Evolutionary conservation across 345 rosid genomes (phyloP).

Genomic region (Hibiscus syriacus): DNA sequence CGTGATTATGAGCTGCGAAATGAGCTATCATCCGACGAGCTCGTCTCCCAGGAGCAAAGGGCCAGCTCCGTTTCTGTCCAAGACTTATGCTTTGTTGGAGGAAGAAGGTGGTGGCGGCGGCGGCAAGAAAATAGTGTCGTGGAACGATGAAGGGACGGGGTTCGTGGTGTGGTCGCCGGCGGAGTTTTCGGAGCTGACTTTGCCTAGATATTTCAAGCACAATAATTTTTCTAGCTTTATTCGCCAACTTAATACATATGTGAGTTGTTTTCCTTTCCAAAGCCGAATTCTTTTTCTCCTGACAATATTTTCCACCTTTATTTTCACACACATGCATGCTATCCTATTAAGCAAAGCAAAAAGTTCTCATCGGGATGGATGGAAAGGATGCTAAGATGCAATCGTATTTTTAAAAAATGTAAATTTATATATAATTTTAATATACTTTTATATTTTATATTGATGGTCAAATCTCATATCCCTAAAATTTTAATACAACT

Average conservation of each 20-base stretch:
- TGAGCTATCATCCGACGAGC: neutral
- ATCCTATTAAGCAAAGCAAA: too few species aligned
- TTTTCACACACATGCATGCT: too few species aligned
- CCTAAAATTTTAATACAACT: too few species aligned
- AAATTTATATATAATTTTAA: too few species aligned
- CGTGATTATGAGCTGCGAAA: neutral
- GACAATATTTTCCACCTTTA: too few species aligned
- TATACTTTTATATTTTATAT: too few species aligned
- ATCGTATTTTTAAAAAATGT: too few species aligned
- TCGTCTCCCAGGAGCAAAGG: slow-evolving; percentile 26
- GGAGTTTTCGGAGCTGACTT: slow-evolving; percentile 44
- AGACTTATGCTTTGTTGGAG: slow-evolving; percentile 58
- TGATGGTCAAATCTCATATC: too few species aligned
- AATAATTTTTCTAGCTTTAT: slow-evolving; percentile 68
- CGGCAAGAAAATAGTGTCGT: slow-evolving; percentile 36
- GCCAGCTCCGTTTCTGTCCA: slow-evolving; percentile 52
- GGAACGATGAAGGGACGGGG: slow-evolving; percentile 44
- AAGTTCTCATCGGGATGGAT: too few species aligned
- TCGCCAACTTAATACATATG: slow-evolving; percentile 64
- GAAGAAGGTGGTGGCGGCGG: too few species aligned
- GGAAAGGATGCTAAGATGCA: too few species aligned
- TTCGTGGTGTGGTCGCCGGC: slow-evolving; percentile 63
- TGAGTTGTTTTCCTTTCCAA: slow-evolving; percentile 16
- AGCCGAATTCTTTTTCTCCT: neutral
- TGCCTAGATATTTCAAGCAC: slow-evolving; percentile 68